These are phyloP conservation scores for Colletotrichum orchidophilum DNA, from an alignment of 2,329 filamentous ascomycete genomes.

Conservation along the genomic window DNA sequence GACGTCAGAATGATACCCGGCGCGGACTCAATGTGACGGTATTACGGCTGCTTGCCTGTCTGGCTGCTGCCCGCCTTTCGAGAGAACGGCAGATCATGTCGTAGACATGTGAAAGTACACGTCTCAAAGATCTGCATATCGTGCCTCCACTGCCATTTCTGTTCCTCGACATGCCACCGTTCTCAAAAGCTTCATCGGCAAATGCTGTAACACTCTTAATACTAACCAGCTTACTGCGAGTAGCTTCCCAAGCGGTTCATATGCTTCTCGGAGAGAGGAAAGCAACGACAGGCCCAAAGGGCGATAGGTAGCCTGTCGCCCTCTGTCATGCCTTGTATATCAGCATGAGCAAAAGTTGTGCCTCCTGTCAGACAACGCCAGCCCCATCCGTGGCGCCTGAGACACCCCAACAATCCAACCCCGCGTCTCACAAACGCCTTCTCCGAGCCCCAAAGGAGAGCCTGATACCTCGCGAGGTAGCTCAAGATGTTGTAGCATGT, in stretches of 20 bases:
- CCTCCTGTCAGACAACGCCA: neutral
- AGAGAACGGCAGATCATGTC: neutral
- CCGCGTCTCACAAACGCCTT: neutral
- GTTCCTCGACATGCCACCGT: neutral
- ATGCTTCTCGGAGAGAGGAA: neutral
- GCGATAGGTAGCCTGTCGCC: neutral
- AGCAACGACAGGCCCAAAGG: neutral
- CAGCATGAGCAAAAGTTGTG: neutral
- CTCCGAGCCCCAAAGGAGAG: neutral
- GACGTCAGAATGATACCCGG: neutral
- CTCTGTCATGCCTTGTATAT: neutral
- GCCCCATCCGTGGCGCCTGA: neutral
- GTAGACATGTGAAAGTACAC: neutral
- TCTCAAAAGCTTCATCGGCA: neutral
- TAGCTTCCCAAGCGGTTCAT: neutral
- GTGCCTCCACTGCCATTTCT: neutral
- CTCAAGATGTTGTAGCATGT: rapidly evolving
- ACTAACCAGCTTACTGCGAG: neutral
- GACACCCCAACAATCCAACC: slow-evolving; percentile 9
- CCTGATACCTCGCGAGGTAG: neutral
- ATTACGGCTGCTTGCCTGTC: too few relatives aligned
- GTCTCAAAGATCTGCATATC: neutral
- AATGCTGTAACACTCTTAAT: neutral
- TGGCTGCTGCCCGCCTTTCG: neutral
- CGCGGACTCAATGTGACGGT: neutral